A percentile compares a stretch with the other conserved stretches of the same genome.
phyloP scores from a whole-genome alignment of 2,329 filamentous ascomycete genomes.

The Trichoderma sp. region DNA sequence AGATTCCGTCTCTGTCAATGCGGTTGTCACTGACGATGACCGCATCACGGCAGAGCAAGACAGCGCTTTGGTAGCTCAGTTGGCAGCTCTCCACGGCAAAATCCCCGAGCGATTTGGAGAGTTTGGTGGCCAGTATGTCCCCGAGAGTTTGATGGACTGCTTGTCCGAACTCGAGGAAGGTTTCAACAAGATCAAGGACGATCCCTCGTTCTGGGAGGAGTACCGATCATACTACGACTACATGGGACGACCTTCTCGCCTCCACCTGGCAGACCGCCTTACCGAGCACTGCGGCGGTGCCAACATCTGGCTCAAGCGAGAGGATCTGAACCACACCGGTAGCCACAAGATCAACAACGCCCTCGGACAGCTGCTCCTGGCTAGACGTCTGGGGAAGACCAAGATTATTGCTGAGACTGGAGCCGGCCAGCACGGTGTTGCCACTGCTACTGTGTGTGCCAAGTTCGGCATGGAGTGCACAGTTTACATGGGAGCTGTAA shows the following conservation, averaged over 20 bases:
- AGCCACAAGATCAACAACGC: conserved; percentile 99
- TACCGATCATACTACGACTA: conserved; percentile 94
- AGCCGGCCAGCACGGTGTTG: conserved; percentile 95
- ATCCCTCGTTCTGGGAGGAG: conserved; percentile 94
- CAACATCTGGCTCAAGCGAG: conserved; percentile 96
- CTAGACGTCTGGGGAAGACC: conserved; percentile 83
- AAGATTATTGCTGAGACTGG: conserved; percentile 98
- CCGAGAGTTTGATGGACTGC: conserved; percentile 97
- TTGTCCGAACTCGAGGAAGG: conserved; percentile 84
- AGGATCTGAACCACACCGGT: conserved; percentile 96
- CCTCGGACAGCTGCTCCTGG: conserved; percentile 85
- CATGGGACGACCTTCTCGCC: conserved; percentile 90
- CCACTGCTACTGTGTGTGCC: conserved; percentile 93
- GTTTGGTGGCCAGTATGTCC: conserved; percentile 96
- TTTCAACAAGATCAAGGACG: conserved; percentile 82
- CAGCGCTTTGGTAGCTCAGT: conserved; percentile 70
- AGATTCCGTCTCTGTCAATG: conserved; percentile 51
- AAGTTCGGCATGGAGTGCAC: conserved; percentile 99
- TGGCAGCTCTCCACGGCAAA: conserved; percentile 76
- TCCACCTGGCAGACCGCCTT: conserved; percentile 84
- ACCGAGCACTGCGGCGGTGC: conserved; percentile 88
- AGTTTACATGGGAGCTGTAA: conserved; percentile 98
- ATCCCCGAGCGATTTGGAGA: conserved; percentile 88
- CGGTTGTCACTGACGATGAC: conserved; percentile 63
- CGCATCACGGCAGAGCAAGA: conserved; percentile 58